Base-by-base conservation (phyloP, 306 rosid species). In the Prunus armeniaca region DNA sequence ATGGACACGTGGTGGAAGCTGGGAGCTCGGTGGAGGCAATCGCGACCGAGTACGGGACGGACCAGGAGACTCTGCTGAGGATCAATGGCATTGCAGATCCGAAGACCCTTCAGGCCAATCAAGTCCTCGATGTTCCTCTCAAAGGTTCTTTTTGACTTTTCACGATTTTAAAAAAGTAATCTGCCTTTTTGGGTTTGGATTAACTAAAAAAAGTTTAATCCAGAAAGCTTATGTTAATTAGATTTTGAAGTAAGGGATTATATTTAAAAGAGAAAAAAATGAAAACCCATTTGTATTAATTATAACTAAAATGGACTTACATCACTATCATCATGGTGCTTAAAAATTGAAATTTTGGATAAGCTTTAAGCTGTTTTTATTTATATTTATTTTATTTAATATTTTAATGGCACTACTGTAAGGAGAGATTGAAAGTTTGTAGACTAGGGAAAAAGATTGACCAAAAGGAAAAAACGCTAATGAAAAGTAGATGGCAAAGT, bases 111-210 rank as follows among this genome's bases (percentile, higher is more conserved):
- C 0, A 67, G 61, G 92, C 89, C 4, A 65, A 58, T 20, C 97
- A 88, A 62, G 50, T 92, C 73, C 88, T 92, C 11, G 96, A 95
- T 79, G 89, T 95, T 82, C 98, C 98, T 24, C 97, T 95, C 63
- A 68, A 7, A 83, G 98, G 98, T 90, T 19, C 14, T 2, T 12
- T 18, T 12, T 41, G 28, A 5, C 70, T 72, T 72, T 72, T 72
- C 52, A 71, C 76, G 6, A 15, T 2, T 4, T 64, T 19, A 22
- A 45, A 57, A 25, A 34, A 20, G 20, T 56, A 2, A 56, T 12
- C 20, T 25, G 32, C 10, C 38, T 25, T 60, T 52, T 4, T 1
- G 0, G 34, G 19, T 4, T 60, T 24, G 30, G 46, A 14, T 15
- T 7, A 19, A 17, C 5, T 9, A 15, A 30, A 65, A 62, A 30